phyloP scores from a whole-genome alignment of 2,329 filamentous ascomycete species.

The Tympanopsis confertula region DNA sequence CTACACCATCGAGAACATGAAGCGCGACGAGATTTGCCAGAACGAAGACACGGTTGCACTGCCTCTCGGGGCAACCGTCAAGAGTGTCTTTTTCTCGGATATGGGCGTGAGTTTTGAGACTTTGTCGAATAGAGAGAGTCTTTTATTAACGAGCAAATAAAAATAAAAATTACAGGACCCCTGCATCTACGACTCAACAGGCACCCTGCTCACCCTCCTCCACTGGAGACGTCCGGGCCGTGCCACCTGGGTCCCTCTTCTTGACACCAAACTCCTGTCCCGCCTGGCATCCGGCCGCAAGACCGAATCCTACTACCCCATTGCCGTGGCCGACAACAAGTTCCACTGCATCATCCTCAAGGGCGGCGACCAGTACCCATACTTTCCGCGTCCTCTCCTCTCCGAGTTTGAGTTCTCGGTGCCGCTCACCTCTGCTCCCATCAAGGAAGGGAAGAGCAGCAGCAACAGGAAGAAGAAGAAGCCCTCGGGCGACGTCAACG shows the following conservation, averaged over 20 bases:
- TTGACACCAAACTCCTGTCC: constrained; percentile 76
- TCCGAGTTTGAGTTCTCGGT: constrained; percentile 89
- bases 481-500: constrained; percentile 21
- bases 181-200: constrained; percentile 88
- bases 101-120: constrained; percentile 53
- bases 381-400: constrained; percentile 79
- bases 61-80: constrained; percentile 60
- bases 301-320: constrained; percentile 84
- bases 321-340: constrained; percentile 79
- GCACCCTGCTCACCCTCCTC: constrained; percentile 73
- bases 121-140: background rate
- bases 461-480: constrained; percentile 13
- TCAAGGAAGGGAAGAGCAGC: constrained; percentile 14
- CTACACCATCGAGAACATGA: constrained; percentile 91
- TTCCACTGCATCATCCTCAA: constrained; percentile 99
- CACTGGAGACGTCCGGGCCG: constrained; percentile 83
- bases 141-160: constrained; percentile 2
- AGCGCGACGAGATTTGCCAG: constrained; percentile 85
- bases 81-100: constrained; percentile 84
- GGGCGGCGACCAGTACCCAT: constrained; percentile 82
- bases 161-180: constrained; percentile 52
- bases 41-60: constrained; percentile 86
- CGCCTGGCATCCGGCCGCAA: constrained; percentile 78
- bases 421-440: constrained; percentile 52
- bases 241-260: constrained; percentile 80